Evolutionary conservation across 2,329 filamentous ascomycete species (phyloP), one percentile per base, ranked within the genome.

Genomic region (Nothophaeocryptopus gaeumannii): DNA sequence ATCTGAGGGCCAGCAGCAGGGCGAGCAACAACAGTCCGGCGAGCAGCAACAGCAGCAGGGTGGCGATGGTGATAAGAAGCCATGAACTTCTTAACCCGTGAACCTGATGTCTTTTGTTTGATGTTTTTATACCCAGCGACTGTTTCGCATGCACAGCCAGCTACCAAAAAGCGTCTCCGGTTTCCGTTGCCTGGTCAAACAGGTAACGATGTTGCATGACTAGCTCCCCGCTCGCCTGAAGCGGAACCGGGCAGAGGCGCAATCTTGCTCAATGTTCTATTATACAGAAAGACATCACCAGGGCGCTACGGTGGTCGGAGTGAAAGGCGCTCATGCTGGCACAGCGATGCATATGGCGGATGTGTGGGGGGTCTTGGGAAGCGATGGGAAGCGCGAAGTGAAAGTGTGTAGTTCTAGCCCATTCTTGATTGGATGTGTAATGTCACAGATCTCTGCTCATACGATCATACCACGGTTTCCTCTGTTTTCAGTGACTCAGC

Each of bases 31-130:
- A 26, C 66, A 69, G 58, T 65, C 53, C 39, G 61, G 59, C 43
- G 62, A 73, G 62, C 63, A 70, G 62, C 64, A 70, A 62, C 59
- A 64, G 58, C 57, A 63, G 64, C 61, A 67, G 64, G 73, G 73
- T 48, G 60, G 69, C 54, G 84, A 88, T 70, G 20, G 20, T 26
- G 83, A 90, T 78, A 88, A 88, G 80, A 90, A 90, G 83, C 74
- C 70, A 60, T 80, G 74, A 75, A 72, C 45, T 49, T 40, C 39
- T 39, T 45, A 29, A 51, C 20, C 39, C 38, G 31, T 38, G 20
- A 20, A 34, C 15, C 32, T 46, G 36, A 26, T 26, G n/a, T n/a
- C n/a, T 34, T 49, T 50, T 47, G 40, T 55, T 51, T 50, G 42
- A 56, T 52, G 50, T 51, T 46, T 55, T 53, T 53, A 56, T 58